Evolutionary conservation across 2,329 filamentous ascomycete species (phyloP).

Genomic region (Hortaea sp.): DNA sequence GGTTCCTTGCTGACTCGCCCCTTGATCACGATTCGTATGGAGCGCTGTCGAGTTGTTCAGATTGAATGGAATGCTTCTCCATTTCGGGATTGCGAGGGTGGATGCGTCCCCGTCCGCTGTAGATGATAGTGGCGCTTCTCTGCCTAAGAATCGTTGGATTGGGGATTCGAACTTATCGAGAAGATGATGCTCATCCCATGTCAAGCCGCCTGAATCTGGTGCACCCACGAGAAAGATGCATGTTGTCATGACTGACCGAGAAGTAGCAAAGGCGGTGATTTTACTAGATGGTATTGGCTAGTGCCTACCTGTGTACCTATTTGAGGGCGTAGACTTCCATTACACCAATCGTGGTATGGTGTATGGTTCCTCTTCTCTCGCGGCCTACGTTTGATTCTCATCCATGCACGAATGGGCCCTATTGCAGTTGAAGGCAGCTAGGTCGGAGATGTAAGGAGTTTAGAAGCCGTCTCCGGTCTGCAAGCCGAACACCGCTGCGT

Average conservation of each 20-base stretch:
- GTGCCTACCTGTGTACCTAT: too few species aligned
- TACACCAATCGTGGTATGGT: too few species aligned
- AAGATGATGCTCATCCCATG: constrained; percentile 46
- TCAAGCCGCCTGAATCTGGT: constrained; percentile 44
- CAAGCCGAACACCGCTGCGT: too few species aligned
- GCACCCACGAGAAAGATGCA: constrained; percentile 50
- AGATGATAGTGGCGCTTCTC: neutral
- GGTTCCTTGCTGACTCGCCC: constrained; percentile 3
- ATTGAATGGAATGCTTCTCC: neutral
- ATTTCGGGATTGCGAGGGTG: neutral
- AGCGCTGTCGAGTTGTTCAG: neutral
- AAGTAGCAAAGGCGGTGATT: neutral
- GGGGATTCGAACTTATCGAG: constrained; percentile 33
- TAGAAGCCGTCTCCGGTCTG: too few species aligned
- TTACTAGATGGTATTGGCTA: neutral
- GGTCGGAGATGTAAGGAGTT: too few species aligned
- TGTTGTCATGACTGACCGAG: neutral
- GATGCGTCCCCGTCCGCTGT: neutral
- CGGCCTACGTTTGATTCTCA: too few species aligned
- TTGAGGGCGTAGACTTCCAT: too few species aligned
- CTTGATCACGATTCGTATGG: neutral
- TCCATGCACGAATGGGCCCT: too few species aligned
- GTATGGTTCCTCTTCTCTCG: too few species aligned
- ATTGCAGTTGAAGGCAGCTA: too few species aligned
- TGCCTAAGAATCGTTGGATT: constrained; percentile 11